A percentile compares a stretch with the other conserved stretches of the same genome.
Conservation (phyloP, 345 rosid genomes). For the Conringia planisiliqua region DNA sequence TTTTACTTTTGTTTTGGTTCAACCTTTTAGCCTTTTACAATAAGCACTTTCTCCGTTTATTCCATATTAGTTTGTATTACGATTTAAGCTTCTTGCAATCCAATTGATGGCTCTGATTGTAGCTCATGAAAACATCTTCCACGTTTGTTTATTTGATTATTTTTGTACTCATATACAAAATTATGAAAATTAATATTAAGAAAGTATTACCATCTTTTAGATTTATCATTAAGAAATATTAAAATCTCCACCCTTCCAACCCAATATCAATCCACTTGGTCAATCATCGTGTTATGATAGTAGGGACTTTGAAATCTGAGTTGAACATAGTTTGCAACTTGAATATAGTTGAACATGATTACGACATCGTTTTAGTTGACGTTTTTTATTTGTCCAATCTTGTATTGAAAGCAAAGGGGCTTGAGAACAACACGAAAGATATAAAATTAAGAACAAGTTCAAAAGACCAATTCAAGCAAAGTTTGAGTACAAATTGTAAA, state of each 20-base stretch:
- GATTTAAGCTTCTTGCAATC: no score
- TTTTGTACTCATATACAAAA: not conserved
- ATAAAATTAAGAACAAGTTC: no score
- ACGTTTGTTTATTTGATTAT: not conserved
- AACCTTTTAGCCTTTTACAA: no score
- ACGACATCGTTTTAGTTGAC: not conserved
- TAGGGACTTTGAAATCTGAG: not conserved
- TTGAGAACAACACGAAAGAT: no score
- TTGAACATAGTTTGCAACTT: not conserved
- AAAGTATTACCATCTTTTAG: not conserved
- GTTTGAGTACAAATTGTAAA: no score
- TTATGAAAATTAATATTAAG: not conserved
- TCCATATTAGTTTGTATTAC: no score
- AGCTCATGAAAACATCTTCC: conserved; percentile 7
- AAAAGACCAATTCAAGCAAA: no score
- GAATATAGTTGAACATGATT: not conserved
- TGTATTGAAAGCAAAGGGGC: no score
- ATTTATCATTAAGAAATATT: not conserved
- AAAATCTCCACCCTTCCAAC: not conserved
- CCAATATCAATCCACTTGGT: not conserved
- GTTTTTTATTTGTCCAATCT: no score
- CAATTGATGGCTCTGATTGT: not conserved
- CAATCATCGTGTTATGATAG: not conserved
- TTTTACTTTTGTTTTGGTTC: no score
- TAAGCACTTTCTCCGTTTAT: no score